phyloP scores from a whole-genome alignment of 2,329 filamentous ascomycete species.

The Aspergillus ustus region DNA sequence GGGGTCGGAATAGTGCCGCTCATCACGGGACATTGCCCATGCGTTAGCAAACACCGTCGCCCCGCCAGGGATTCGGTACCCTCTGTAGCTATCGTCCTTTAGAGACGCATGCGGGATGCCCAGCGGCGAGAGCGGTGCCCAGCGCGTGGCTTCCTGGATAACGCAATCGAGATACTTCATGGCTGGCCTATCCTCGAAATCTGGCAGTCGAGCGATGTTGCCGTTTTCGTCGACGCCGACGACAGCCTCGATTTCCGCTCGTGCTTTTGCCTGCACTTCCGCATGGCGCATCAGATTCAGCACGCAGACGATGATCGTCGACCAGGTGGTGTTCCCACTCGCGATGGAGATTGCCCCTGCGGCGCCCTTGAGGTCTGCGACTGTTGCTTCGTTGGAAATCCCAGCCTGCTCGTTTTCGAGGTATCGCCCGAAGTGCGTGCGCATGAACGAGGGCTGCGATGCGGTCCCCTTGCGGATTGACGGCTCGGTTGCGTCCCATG shows the following conservation, averaged over 20 bases:
- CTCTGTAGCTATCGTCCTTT: conserved; percentile 30
- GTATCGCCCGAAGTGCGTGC: neutral
- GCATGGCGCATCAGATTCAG: conserved; percentile 8
- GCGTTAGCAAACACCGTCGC: conserved; percentile 39
- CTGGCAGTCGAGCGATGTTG: conserved; percentile 35
- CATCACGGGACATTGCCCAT: conserved; percentile 43
- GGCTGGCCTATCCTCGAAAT: conserved; percentile 40
- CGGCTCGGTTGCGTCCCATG: conserved; percentile 15
- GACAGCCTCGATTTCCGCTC: neutral
- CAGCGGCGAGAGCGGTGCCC: conserved; percentile 38
- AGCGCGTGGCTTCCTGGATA: conserved; percentile 42
- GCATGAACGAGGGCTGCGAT: conserved; percentile 14
- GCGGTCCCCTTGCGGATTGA: conserved; percentile 3
- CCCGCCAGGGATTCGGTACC: conserved; percentile 39
- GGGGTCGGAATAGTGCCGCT: conserved; percentile 16
- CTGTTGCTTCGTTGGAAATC: neutral
- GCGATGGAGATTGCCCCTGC: conserved; percentile 16
- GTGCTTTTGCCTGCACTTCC: neutral
- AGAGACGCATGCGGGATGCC: conserved; percentile 34
- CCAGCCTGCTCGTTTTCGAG: neutral
- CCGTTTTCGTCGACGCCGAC: conserved; percentile 41
- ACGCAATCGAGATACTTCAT: conserved; percentile 42
- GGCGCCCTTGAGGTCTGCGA: conserved; percentile 12
- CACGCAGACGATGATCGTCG: conserved; percentile 13
- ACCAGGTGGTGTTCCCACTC: conserved; percentile 17